phyloP scores from a whole-genome alignment of 2,329 filamentous ascomycete genomes.

The Epichloe uncinata region DNA sequence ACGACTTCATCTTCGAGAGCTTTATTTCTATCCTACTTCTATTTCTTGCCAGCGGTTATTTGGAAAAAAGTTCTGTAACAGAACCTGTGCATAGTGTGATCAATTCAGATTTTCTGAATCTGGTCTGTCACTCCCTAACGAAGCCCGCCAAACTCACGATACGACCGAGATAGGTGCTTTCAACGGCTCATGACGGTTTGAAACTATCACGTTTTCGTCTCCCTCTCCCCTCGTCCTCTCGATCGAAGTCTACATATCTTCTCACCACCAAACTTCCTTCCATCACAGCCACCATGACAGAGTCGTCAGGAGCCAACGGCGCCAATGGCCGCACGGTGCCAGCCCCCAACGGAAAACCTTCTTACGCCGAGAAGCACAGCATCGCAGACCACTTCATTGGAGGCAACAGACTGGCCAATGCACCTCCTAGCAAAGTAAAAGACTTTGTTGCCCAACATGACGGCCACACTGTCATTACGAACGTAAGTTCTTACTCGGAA shows the following conservation, averaged over 20 bases:
- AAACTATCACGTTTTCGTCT: background rate
- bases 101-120: constrained; percentile 1
- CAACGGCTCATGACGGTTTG: constrained; percentile 1
- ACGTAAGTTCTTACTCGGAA: constrained; percentile 45
- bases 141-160: constrained; percentile 1
- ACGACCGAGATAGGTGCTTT: background rate
- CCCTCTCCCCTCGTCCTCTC: background rate
- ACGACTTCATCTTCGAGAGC: background rate
- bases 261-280: background rate
- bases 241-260: background rate
- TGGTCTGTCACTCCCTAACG: background rate
- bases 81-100: background rate
- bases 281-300: constrained; percentile 29
- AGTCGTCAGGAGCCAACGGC: constrained; percentile 26
- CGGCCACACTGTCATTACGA: constrained; percentile 96
- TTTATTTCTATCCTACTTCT: background rate
- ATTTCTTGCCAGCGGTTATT: constrained; percentile 3
- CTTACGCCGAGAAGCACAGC: constrained; percentile 69
- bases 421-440: constrained; percentile 76
- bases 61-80: constrained; percentile 3
- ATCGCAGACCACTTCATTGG: constrained; percentile 92
- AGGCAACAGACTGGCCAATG: constrained; percentile 74
- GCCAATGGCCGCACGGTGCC: constrained; percentile 37
- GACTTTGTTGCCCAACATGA: constrained; percentile 85
- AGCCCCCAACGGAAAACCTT: constrained; percentile 43